phyloP scores from a whole-genome alignment of 148 eudicot genomes.

The Rhododendron griersonianum region DNA sequence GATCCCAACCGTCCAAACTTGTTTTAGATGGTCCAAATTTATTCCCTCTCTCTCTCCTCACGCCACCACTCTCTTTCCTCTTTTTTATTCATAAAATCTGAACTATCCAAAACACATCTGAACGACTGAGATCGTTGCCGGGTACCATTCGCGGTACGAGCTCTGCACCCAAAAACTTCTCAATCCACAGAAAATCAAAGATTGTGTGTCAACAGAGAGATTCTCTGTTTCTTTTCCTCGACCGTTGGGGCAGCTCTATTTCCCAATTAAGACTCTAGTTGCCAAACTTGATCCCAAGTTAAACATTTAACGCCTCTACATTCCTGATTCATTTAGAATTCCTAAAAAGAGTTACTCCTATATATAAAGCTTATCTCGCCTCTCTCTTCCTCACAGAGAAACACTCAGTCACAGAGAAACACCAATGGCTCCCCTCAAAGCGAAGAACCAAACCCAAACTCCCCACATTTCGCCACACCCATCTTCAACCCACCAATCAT shows the following conservation, averaged over 20 bases:
- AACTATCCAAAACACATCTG: background rate
- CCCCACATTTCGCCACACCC: background rate
- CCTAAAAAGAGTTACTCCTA: background rate
- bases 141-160: too few relatives aligned
- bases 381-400: background rate
- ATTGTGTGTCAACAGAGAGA: too few relatives aligned
- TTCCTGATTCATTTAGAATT: background rate
- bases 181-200: too few relatives aligned
- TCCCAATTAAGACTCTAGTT: background rate
- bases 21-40: too few relatives aligned
- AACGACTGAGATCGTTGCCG: too few relatives aligned
- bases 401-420: background rate
- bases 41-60: too few relatives aligned
- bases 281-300: background rate
- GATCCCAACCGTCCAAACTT: rapidly evolving
- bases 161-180: too few relatives aligned
- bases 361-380: background rate
- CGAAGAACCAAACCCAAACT: background rate
- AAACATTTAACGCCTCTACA: background rate
- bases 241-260: too few relatives aligned
- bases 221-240: too few relatives aligned
- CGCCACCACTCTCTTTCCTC: background rate
- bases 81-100: too few relatives aligned
- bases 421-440: background rate
- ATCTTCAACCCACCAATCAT: background rate